Evolutionary conservation across 495 filamentous ascomycete species (phyloP).

Genomic region (Aspergillus homomorphus): DNA sequence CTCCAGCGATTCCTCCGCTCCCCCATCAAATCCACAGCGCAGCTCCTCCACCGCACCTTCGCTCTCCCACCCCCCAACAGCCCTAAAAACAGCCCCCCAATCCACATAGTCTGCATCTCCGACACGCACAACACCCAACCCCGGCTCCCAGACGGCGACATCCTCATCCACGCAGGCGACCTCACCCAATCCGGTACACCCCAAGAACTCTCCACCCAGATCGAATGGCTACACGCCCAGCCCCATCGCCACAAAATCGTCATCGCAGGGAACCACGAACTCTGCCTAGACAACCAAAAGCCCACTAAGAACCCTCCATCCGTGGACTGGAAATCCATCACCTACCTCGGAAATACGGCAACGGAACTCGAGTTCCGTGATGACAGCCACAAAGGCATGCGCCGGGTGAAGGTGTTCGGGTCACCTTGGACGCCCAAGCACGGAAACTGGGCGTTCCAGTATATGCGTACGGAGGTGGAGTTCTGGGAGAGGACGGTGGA

Average conservation of each 20-base stretch:
- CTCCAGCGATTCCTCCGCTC: slow-evolving; percentile 2
- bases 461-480: slow-evolving; percentile 20
- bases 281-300: slow-evolving; percentile 54
- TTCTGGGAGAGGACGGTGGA: slow-evolving; percentile 16
- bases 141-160: slow-evolving; percentile 63
- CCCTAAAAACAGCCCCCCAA: slow-evolving; percentile 19
- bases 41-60: slow-evolving; percentile 1
- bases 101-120: slow-evolving; percentile 69
- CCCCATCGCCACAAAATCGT: slow-evolving; percentile 65
- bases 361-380: slow-evolving; percentile 44
- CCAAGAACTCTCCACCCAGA: slow-evolving; percentile 55
- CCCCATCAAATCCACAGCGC: background rate
- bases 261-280: slow-evolving; percentile 74
- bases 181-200: slow-evolving; percentile 59
- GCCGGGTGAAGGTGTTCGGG: slow-evolving; percentile 53
- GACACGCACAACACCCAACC: slow-evolving; percentile 66
- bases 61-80: slow-evolving; percentile 12
- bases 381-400: too few species aligned
- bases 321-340: slow-evolving; percentile 39
- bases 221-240: slow-evolving; percentile 62
- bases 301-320: background rate
- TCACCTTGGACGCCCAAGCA: slow-evolving; percentile 49
- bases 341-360: slow-evolving; percentile 49
- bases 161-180: slow-evolving; percentile 77
- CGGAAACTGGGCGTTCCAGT: slow-evolving; percentile 52